Base-by-base conservation (phyloP, 441 rosid species). In the Arabidopsis lyrata region DNA sequence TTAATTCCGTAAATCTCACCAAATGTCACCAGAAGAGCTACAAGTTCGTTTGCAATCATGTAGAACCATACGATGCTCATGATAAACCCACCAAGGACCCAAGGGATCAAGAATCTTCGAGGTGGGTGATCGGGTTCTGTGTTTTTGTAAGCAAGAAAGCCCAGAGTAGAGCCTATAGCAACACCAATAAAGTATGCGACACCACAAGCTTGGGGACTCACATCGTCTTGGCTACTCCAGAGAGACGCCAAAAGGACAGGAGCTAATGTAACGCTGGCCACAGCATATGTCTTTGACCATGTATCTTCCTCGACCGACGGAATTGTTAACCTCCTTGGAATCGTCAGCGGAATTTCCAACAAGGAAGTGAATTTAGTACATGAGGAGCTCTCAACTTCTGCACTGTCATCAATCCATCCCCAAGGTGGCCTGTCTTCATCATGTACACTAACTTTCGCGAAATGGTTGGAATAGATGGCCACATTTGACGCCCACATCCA, bases 401-500 rank as follows among this genome's bases (percentile, higher is more conserved):
- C 20, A 16, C 58, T 75, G 76, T 81, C 88, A 49, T 87, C 90
- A 69, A 78, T 83, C 96, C 97, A 92, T 47, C 97, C 96, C 97
- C 96, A 90, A 14, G 89, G 90, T 50, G 89, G 85, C 61, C 83
- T 83, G 38, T 90, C 93, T 59, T 86, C 86, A 63, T 86, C 90
- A 1, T 61, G 70, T 14, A 69, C 39, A 65, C 75, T 74, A 18
- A 14, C 47, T 70, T 81, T 89, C 9, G 75, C 20, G 34, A 81
- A 72, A 83, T 91, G 86, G 77, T 89, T 87, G 13, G 97, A 90
- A 76, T 86, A 93, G 57, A 91, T 89, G n/a, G 98, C 96, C 39
- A 91, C 94, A 73, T 93, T 86, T 12, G 94, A 85, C 53, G 94
- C 94, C 97, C 97, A 93, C 97, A 93, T 93, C 98, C 97, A 91